phyloP scores from a whole-genome alignment of 2,329 filamentous ascomycete genomes.

The Hymenoscyphus fraxineus region DNA sequence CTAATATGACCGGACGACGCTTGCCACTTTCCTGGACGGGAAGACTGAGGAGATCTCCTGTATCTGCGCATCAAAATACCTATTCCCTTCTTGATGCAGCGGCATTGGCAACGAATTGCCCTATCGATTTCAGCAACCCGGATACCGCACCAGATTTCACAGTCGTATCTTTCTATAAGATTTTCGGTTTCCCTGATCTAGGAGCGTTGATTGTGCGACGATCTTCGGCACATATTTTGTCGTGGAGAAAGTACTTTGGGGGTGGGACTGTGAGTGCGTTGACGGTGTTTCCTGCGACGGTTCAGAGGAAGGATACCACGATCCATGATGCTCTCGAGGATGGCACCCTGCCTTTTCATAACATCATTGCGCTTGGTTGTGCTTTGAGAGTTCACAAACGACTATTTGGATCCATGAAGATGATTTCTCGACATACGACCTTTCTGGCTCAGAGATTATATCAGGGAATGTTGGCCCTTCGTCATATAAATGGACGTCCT shows the following conservation, averaged over 20 bases:
- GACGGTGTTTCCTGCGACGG: slow-evolving; percentile 67
- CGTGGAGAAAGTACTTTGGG: slow-evolving; percentile 75
- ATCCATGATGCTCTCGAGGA: slow-evolving; percentile 84
- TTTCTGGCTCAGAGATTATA: slow-evolving; percentile 59
- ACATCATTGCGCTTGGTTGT: slow-evolving; percentile 73
- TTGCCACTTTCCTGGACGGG: slow-evolving; percentile 67
- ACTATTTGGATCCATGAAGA: slow-evolving; percentile 67
- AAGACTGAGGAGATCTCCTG: slow-evolving; percentile 40
- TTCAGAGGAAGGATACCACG: slow-evolving; percentile 71
- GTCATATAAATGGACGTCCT: slow-evolving; percentile 58
- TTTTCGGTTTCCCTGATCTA: slow-evolving; percentile 90
- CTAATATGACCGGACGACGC: slow-evolving; percentile 55
- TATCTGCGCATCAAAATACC: slow-evolving; percentile 30
- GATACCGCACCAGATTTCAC: slow-evolving; percentile 73
- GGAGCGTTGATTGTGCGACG: slow-evolving; percentile 80
- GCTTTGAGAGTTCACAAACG: slow-evolving; percentile 66
- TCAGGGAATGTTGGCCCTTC: slow-evolving; percentile 52
- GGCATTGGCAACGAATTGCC: slow-evolving; percentile 71
- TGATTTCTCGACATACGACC: slow-evolving; percentile 66
- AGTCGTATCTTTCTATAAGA: slow-evolving; percentile 87
- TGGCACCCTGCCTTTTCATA: slow-evolving; percentile 86
- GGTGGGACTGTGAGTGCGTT: slow-evolving; percentile 92
- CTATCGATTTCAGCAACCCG: slow-evolving; percentile 63
- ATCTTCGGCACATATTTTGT: slow-evolving; percentile 59
- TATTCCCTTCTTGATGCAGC: slow-evolving; percentile 85